Evolutionary conservation across 495 filamentous ascomycete genomes (phyloP), one percentile per base, ranked within the genome.

Genomic region (Penicillium samsonianum): DNA sequence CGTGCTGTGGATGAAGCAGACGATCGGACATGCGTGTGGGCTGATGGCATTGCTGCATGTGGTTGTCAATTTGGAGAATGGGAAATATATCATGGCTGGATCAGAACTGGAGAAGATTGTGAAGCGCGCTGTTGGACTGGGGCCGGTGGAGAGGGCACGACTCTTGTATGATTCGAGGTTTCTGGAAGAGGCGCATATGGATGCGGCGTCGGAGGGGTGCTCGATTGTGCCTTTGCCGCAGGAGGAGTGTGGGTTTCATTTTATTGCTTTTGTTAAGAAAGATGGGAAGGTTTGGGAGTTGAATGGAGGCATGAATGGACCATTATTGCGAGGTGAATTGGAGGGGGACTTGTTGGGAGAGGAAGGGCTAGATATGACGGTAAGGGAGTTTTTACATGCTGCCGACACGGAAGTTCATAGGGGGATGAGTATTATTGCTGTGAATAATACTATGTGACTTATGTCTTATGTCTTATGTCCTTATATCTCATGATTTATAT

Each of bases 211-310:
- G 8, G 66, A 78, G 61, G 92, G 92, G 9, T 83, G 86, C 53
- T 89, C 89, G 2, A 70, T 62, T 28, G 84, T 87, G 5, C 91
- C 90, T 1, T 75, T 72, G 48, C 84, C 87, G 1, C 72, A 75
- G 25, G 87, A 86, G 55, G 76, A 83, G 57, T 78, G 87, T 28
- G 82, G 86, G 57, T 70, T 86, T 50, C 90, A 94, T 74, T 94
- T 90, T 67, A 82, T 95, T 31, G 87, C 82, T 42, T 93, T 95
- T 73, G 88, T 93, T 26, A 90, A 89, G 75, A 80, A 79, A n/a
- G 71, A 76, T 56, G 78, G 84, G 23, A 78, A 83, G 25, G 72
- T 95, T 37, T 95, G 91, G 85, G 91, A 95, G 76, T 75, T 96
- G 49, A 90, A 95, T 77, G 90, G 91, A 6, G 70, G 82, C 0